Evolutionary conservation across 805 yeast genomes (phyloP), one percentile per base, ranked within the genome.

Genomic region (Nakazawaea wyomingensis): DNA sequence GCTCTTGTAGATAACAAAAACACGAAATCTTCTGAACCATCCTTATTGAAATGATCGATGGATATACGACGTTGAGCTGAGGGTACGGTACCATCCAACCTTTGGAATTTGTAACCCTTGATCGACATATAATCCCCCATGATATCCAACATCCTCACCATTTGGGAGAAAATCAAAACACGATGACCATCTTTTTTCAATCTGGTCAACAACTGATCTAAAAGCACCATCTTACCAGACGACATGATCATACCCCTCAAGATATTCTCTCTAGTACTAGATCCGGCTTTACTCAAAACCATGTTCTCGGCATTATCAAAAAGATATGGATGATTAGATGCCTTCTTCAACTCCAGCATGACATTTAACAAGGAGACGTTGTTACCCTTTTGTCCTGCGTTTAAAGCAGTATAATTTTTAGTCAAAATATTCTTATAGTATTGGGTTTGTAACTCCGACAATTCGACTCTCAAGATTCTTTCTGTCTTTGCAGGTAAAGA

Each of bases 51-150:
- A 61, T 93, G 99, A 59, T 93, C 99, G 55, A 93, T 93, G 2
- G 98, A 85, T 24, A 90, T 80, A 59, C 96, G 78, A 64, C 99
- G 80, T 52, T 90, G 95, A 4, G 93, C 78, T 1, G 97, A 88
- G 3, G 97, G 95, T 32, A 93, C 82, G 3, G 98, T 95, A 66
- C 99, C 99, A 62, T 93, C 99, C 35, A 93, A 72, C 54, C 99
- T 69, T 62, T 93, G 99, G 66, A 85, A 93, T 45, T 80, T 82
- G 43, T 82, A 75, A 19, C 96, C 96, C 53, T 91, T 85, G 46
- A 91, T 82, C 14, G 86, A 76, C 48, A 93, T 65, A 56, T 93
- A 93, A 60, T 93, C 99, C 24, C 97, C 97, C 49, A 93, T 66
- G 32, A 93, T 93, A 59, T 93, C 99, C 50, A 93, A 72, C 76